Base-by-base conservation (phyloP, 208 protist genomes). In the Trypanosoma conorhini region DNA sequence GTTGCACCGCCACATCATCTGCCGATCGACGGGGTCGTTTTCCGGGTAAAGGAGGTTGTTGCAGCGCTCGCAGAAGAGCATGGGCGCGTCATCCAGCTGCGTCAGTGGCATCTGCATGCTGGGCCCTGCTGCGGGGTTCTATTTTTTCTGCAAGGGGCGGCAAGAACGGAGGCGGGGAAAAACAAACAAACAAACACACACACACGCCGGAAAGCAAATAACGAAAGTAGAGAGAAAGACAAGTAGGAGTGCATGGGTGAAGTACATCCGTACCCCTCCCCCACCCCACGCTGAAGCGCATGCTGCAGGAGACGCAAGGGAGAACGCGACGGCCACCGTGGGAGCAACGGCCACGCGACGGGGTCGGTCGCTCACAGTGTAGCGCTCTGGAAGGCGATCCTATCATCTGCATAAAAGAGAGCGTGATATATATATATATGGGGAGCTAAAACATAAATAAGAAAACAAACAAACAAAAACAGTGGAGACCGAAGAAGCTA, bases 1-100 rank as follows among this genome's bases (percentile, higher is more conserved):
- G 75, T 90, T 93, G 72, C 92, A 97, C 19, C 85, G 86, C 88
- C 89, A 97, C 31, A 79, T 38, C 81, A 97, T 87, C 30, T 72
- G 74, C 31, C 80, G 65, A 51, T 83, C 71, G 3, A 70, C 28
- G 1, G 69, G 63, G 55, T 87, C 84, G 44, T 82, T 83, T 58
- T 94, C 86, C 13, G 93, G 93, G 70, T 96, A 97, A 12, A 97
- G 82, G 12, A 95, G 77, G 70, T 97, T 97, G 67, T 75, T 91
- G 77, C 93, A 97, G 1, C 72, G 67, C 35, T 81, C 72, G 77
- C 93, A 97, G 60, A 97, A 97, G 24, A 94, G 76, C 90, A 97
- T 96, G 33, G 86, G 85, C 28, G 92, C 92, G 33, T 81, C 76
- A 51, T 77, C 63, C 31, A 75, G 19, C 12, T 80, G 67, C 48